These are phyloP conservation scores for Thermothelomyces thermophilus DNA, from an alignment of 2,329 filamentous ascomycete species.

Conservation along the genomic window DNA sequence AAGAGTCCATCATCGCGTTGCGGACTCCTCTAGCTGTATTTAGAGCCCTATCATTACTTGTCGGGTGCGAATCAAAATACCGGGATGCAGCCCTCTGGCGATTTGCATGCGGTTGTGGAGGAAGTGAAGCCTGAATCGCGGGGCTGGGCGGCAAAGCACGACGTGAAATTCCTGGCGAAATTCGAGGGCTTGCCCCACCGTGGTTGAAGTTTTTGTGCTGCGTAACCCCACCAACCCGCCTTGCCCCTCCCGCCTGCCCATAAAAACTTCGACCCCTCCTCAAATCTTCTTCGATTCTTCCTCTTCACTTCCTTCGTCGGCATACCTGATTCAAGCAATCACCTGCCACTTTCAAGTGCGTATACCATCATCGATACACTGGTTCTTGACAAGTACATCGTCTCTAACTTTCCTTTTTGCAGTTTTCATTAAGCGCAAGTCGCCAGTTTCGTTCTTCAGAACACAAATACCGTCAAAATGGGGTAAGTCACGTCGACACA, in stretches of 20 bases:
- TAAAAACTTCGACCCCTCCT: constrained; percentile 27
- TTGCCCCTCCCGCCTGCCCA: constrained; percentile 24
- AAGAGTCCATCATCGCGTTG: no score
- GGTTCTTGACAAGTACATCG: constrained; percentile 3
- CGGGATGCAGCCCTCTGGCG: neutral
- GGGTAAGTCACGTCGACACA: constrained; percentile 20
- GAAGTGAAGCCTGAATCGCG: constrained; percentile 13
- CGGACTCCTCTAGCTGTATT: no score
- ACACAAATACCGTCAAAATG: constrained; percentile 25
- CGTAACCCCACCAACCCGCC: constrained; percentile 19
- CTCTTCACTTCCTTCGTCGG: constrained; percentile 25
- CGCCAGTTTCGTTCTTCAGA: constrained; percentile 18
- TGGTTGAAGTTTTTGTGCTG: constrained; percentile 22
- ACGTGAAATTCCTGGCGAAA: constrained; percentile 15
- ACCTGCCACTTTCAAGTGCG: constrained; percentile 26
- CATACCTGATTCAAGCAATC: constrained; percentile 29
- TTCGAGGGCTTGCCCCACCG: constrained; percentile 25
- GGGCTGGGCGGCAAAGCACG: constrained; percentile 21
- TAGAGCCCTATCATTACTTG: no score
- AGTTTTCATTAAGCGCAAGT: constrained; percentile 20
- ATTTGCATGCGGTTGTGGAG: neutral
- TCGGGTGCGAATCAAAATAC: no score
- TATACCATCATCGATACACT: constrained; percentile 7
- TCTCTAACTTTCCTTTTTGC: constrained; percentile 12
- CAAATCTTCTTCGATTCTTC: constrained; percentile 18